Evolutionary conservation across 1,284 basidiomycete genomes (phyloP).

Genomic region (Vanrija humicola): DNA sequence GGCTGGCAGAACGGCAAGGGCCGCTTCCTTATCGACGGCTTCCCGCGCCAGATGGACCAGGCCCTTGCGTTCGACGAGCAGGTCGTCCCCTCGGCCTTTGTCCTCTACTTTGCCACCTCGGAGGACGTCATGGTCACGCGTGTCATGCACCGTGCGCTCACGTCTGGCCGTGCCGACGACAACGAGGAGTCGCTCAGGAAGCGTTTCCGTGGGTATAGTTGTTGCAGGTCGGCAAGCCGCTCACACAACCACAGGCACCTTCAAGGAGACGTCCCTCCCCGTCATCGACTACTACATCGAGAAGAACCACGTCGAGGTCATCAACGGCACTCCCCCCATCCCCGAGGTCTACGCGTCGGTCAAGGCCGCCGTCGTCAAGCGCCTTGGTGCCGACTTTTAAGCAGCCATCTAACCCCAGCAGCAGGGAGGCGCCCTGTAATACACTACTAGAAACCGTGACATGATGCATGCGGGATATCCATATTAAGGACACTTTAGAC

Average conservation of each 20-base stretch:
- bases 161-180: constrained; percentile 92
- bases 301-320: constrained; percentile 70
- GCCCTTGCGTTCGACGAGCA: constrained; percentile 86
- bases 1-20: constrained; percentile 73
- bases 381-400: constrained; percentile 17
- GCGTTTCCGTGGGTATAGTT: constrained; percentile 59
- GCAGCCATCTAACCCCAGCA: neutral
- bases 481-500: neutral
- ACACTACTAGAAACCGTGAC: neutral
- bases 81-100: constrained; percentile 75
- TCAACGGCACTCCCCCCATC: constrained; percentile 70
- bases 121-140: constrained; percentile 84
- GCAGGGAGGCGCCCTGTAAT: neutral
- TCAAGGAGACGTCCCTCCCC: constrained; percentile 90
- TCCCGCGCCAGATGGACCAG: constrained; percentile 99
- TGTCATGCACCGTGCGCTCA: constrained; percentile 84
- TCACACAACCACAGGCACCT: constrained; percentile 56
- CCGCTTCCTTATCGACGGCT: constrained; percentile 94
- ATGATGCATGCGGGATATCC: constrained; percentile 11
- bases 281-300: constrained; percentile 82
- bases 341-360: constrained; percentile 69
- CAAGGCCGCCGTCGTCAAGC: constrained; percentile 55
- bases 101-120: constrained; percentile 85
- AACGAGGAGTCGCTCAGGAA: constrained; percentile 95
- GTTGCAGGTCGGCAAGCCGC: constrained; percentile 53